A percentile compares a stretch with the other conserved stretches of the same genome.
These are phyloP conservation scores for Entomortierella chlamydospora DNA, from an alignment of 192 early-diverging fungal genomes.

Conservation along the genomic window DNA sequence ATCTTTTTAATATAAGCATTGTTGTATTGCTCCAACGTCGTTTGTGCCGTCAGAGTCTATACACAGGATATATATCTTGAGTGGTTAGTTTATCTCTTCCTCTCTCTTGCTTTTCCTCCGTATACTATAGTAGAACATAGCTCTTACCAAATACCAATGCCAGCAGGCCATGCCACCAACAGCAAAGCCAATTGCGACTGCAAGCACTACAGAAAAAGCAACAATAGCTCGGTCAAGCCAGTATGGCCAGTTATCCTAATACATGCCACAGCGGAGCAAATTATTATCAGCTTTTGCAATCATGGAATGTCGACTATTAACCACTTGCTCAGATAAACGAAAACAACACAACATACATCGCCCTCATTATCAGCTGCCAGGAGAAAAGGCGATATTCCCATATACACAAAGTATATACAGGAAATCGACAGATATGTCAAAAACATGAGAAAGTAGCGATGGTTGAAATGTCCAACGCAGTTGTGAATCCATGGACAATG, in stretches of 20 bases:
- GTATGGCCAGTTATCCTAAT: constrained; percentile 58
- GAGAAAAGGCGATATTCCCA: constrained; percentile 62
- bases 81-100: too few species aligned
- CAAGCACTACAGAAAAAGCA: constrained; percentile 62
- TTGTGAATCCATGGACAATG: constrained; percentile 87
- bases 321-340: too few species aligned
- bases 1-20: constrained; percentile 64
- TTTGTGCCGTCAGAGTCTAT: constrained; percentile 66
- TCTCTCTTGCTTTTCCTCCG: too few species aligned
- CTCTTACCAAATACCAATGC: constrained; percentile 72
- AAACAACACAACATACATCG: constrained; percentile 48
- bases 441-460: constrained; percentile 81
- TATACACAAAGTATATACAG: constrained; percentile 60
- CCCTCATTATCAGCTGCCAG: constrained; percentile 53
- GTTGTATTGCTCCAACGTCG: constrained; percentile 74
- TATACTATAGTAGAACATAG: background rate
- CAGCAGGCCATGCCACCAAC: constrained; percentile 65
- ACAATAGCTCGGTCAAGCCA: constrained; percentile 62
- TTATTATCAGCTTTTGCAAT: background rate
- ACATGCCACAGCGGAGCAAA: background rate
- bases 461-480: constrained; percentile 82
- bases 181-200: constrained; percentile 65
- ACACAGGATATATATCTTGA: too few species aligned
- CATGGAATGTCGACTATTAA: too few species aligned
- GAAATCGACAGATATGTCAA: constrained; percentile 65